Percentiles rank a stretch among this genome's conserved stretches.
These are phyloP conservation scores for Sparassis latifolia DNA, from an alignment of 1,284 basidiomycete genomes.

Conservation along the genomic window DNA sequence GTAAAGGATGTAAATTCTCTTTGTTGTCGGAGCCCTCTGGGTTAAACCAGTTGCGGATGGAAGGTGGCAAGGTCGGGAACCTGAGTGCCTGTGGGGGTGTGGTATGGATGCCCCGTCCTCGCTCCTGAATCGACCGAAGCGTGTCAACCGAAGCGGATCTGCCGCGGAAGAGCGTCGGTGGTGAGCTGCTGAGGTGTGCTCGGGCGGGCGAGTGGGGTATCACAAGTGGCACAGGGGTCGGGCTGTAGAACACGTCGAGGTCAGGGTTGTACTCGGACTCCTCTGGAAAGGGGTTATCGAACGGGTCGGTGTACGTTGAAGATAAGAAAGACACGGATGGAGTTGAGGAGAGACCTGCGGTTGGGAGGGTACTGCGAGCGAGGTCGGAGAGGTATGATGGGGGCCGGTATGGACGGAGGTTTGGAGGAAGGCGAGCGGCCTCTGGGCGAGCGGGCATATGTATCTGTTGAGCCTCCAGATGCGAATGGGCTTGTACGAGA, in stretches of 20 bases:
- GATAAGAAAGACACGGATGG: constrained; percentile 6
- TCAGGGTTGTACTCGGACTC: constrained; percentile 15
- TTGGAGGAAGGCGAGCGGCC: constrained; percentile 38
- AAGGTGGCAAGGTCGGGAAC: constrained; percentile 16
- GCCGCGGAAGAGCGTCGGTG: constrained; percentile 18
- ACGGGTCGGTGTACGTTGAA: constrained; percentile 22
- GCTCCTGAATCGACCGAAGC: constrained; percentile 50
- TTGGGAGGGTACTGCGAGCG: constrained; percentile 59
- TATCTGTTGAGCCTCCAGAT: constrained; percentile 12
- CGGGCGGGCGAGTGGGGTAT: constrained; percentile 24
- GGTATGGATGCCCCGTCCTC: constrained; percentile 26
- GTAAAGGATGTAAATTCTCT: constrained; percentile 38
- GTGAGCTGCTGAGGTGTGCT: constrained; percentile 25
- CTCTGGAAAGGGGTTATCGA: constrained; percentile 21
- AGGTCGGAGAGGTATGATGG: constrained; percentile 57
- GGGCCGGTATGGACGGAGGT: constrained; percentile 34
- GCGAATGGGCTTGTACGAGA: constrained; percentile 8
- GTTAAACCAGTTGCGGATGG: constrained; percentile 49
- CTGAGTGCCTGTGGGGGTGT: constrained; percentile 18
- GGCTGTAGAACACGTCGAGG: constrained; percentile 24
- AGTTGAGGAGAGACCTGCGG: constrained; percentile 43
- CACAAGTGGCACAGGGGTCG: constrained; percentile 21
- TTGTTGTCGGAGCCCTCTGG: constrained; percentile 36
- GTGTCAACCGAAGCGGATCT: constrained; percentile 52
- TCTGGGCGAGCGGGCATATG: constrained; percentile 34